Conservation (phyloP, 2,329 filamentous ascomycete genomes). For the Plectosphaerella plurivora region DNA sequence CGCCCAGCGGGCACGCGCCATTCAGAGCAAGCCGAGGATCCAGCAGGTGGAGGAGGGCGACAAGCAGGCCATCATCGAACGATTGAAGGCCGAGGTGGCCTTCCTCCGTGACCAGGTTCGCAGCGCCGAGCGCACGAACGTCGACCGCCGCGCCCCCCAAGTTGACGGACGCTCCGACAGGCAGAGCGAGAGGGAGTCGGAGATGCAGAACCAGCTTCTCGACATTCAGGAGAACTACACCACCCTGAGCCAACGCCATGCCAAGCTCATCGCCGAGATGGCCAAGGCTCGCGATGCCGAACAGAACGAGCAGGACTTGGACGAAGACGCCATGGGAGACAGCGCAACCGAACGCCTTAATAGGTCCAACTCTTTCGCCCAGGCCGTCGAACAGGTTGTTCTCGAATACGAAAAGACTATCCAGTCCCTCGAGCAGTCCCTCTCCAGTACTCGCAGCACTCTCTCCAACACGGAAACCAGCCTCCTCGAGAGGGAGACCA, state of each 20-base stretch:
- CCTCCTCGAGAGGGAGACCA: conserved; percentile 88
- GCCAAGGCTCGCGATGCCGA: conserved; percentile 76
- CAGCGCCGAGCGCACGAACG: conserved; percentile 64
- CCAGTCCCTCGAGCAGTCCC: conserved; percentile 83
- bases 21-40: conserved; percentile 95
- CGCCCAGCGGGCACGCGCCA: conserved; percentile 89
- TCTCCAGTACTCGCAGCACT: conserved; percentile 81
- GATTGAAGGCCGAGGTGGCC: conserved; percentile 86
- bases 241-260: conserved; percentile 84
- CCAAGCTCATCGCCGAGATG: conserved; percentile 92
- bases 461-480: conserved; percentile 81
- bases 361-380: conserved; percentile 91
- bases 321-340: conserved; percentile 65
- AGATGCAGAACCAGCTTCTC: conserved; percentile 89
- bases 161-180: conserved; percentile 65
- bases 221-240: conserved; percentile 94
- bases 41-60: conserved; percentile 91
- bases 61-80: conserved; percentile 89
- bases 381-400: conserved; percentile 93
- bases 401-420: conserved; percentile 99
- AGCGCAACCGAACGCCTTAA: conserved; percentile 83
- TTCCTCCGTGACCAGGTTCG: conserved; percentile 93
- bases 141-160: conserved; percentile 46
- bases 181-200: conserved; percentile 77
- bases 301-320: conserved; percentile 45